These are phyloP conservation scores for Coemansia biformis DNA, from an alignment of 192 early-diverging fungal genomes.

Conservation along the genomic window DNA sequence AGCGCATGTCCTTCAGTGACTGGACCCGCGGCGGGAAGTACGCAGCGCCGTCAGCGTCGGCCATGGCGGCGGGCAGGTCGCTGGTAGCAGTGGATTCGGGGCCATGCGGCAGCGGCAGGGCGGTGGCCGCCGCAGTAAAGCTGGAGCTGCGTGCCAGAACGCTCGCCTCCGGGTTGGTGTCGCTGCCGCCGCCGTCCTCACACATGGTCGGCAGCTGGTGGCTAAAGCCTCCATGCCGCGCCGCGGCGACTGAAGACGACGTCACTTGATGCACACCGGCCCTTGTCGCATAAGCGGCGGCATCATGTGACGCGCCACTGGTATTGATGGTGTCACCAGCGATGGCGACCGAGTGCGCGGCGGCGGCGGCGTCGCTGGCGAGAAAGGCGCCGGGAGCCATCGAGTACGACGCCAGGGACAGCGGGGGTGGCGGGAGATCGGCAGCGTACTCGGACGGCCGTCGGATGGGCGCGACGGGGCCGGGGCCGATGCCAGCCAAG, in stretches of 20 bases:
- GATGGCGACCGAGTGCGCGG: constrained; percentile 1
- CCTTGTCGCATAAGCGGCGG: no score
- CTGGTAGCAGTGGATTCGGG: no score
- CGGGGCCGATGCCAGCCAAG: constrained; percentile 6
- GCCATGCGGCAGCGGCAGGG: no score
- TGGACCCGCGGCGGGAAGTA: constrained; percentile 25
- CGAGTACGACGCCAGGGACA: constrained; percentile 26
- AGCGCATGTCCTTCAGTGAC: constrained; percentile 38
- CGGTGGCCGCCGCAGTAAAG: no score
- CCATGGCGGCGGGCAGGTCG: no score
- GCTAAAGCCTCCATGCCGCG: not conserved
- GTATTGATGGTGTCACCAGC: constrained; percentile 9
- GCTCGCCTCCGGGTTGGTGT: constrained; percentile 1
- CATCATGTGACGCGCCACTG: constrained; percentile 29
- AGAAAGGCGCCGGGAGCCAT: constrained; percentile 18
- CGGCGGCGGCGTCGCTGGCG: constrained; percentile 7
- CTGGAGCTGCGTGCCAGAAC: no score
- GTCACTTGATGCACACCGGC: not conserved
- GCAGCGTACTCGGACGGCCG: constrained; percentile 28
- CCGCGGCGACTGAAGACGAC: no score
- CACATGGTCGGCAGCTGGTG: constrained; percentile 42
- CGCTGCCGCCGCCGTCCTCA: constrained; percentile 26
- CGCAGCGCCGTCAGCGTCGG: not conserved
- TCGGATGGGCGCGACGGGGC: constrained; percentile 9
- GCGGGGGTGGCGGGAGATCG: constrained; percentile 11